Conservation (phyloP, 2,329 filamentous ascomycete genomes). For the Ceratocystis destructans region DNA sequence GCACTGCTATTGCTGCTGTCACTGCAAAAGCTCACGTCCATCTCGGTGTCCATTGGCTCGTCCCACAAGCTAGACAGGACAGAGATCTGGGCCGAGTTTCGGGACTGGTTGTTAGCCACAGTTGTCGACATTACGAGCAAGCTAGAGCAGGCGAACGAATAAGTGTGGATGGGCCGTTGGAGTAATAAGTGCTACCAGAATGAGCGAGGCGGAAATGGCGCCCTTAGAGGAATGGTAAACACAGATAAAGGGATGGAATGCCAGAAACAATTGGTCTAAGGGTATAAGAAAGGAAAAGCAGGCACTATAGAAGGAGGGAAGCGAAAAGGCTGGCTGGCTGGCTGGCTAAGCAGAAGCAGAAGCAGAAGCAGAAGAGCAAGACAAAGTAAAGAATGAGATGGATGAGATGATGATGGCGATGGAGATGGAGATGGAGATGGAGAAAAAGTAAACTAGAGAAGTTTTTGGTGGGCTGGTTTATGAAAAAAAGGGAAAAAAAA, state of each 20-base stretch:
- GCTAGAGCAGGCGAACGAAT: no score
- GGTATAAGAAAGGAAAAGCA: background rate
- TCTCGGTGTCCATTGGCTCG: slow-evolving; percentile 9
- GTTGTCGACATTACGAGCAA: background rate
- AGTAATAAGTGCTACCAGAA: background rate
- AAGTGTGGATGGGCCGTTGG: background rate
- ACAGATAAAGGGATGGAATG: slow-evolving; percentile 6
- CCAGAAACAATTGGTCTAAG: slow-evolving; percentile 8
- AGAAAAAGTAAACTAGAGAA: slow-evolving; percentile 18
- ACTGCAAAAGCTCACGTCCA: slow-evolving; percentile 5
- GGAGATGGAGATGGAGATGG: background rate
- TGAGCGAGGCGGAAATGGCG: background rate
- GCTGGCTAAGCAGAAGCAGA: no score
- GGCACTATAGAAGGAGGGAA: background rate
- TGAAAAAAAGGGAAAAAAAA: background rate
- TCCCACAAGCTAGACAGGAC: slow-evolving; percentile 20
- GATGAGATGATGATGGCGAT: slow-evolving; percentile 1
- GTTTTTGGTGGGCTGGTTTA: slow-evolving; percentile 12
- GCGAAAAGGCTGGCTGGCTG: background rate
- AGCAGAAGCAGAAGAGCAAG: background rate
- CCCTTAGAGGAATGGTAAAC: background rate
- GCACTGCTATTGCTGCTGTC: background rate
- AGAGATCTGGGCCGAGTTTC: slow-evolving; percentile 18
- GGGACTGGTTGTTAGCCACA: slow-evolving; percentile 4
- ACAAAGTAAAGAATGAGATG: slow-evolving; percentile 10